These are phyloP conservation scores for Cladosporium halotolerans DNA, from an alignment of 2,329 filamentous ascomycete genomes.

Conservation along the genomic window DNA sequence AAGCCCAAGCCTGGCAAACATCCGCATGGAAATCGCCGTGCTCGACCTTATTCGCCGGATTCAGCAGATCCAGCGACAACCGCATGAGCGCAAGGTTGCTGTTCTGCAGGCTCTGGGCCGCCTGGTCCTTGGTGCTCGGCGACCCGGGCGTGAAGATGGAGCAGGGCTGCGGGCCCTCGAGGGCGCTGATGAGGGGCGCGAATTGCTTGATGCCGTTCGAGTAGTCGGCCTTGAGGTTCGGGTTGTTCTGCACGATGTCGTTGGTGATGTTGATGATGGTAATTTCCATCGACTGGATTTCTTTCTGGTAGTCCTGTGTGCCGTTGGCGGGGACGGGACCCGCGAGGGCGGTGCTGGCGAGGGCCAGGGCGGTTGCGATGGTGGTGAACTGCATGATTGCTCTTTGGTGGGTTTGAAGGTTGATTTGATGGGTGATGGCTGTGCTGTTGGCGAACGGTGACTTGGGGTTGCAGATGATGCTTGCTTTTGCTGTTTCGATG, in stretches of 20 bases:
- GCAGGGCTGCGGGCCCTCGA: constrained; percentile 7
- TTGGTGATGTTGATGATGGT: constrained; percentile 8
- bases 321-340: constrained; percentile 2
- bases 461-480: neutral
- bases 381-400: neutral
- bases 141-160: constrained; percentile 5
- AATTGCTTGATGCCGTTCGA: constrained; percentile 1
- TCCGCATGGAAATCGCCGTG: constrained; percentile 1
- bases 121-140: neutral
- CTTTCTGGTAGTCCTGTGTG: neutral
- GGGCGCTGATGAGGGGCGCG: neutral
- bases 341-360: neutral
- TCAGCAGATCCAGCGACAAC: neutral
- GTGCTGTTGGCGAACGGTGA: neutral
- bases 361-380: neutral
- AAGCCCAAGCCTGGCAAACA: constrained; percentile 8
- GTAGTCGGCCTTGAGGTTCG: neutral
- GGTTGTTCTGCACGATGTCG: constrained; percentile 1
- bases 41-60: constrained; percentile 1
- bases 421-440: neutral
- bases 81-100: constrained; percentile 1
- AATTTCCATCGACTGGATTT: constrained; percentile 3
- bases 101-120: neutral
- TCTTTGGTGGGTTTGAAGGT: neutral
- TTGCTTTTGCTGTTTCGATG: neutral